Percentiles rank a stretch among this genome's conserved stretches.
Evolutionary conservation across 768 basidiomycete species (phyloP).

Genomic region (Boletus insuetus): DNA sequence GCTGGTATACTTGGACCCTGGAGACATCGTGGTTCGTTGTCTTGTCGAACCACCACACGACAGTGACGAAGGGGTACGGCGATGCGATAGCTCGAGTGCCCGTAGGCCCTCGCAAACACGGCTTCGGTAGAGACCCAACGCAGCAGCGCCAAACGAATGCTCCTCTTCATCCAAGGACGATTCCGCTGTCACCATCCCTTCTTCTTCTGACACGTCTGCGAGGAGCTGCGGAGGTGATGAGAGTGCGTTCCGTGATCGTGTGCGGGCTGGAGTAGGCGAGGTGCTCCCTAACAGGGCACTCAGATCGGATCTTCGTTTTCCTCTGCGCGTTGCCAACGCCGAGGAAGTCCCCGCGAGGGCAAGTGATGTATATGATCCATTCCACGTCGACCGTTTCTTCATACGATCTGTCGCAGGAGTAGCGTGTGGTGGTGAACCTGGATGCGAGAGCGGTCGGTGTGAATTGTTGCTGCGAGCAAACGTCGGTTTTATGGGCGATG

Average conservation of each 20-base stretch:
- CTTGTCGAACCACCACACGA: conserved; percentile 12
- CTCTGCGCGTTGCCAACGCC: conserved; percentile 41
- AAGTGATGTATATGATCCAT: conserved; percentile 57
- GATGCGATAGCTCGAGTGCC: conserved; percentile 39
- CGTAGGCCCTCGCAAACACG: conserved; percentile 51
- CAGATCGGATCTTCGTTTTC: conserved; percentile 57
- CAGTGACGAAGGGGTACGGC: conserved; percentile 12
- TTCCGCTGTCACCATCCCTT: conserved; percentile 21
- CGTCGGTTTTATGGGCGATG: conserved; percentile 47
- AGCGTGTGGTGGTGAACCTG: conserved; percentile 25
- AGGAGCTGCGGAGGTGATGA: conserved; percentile 32
- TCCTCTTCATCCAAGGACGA: conserved; percentile 27
- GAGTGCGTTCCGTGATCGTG: conserved; percentile 42
- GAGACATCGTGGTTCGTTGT: conserved; percentile 33
- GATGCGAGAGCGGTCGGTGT: conserved; percentile 46
- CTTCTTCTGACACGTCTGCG: conserved; percentile 42
- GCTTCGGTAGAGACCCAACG: conserved; percentile 57
- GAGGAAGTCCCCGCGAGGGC: conserved; percentile 45
- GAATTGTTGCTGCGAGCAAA: conserved; percentile 27
- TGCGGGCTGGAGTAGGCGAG: conserved; percentile 21
- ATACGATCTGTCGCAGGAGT: conserved; percentile 22
- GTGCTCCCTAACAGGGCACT: conserved; percentile 41
- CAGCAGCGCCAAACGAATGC: conserved; percentile 57
- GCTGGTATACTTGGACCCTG: conserved; percentile 62
- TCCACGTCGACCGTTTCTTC: conserved; percentile 74